A percentile compares a stretch with the other conserved stretches of the same genome.
phyloP scores from a whole-genome alignment of 345 rosid genomes.

The Draba incana region DNA sequence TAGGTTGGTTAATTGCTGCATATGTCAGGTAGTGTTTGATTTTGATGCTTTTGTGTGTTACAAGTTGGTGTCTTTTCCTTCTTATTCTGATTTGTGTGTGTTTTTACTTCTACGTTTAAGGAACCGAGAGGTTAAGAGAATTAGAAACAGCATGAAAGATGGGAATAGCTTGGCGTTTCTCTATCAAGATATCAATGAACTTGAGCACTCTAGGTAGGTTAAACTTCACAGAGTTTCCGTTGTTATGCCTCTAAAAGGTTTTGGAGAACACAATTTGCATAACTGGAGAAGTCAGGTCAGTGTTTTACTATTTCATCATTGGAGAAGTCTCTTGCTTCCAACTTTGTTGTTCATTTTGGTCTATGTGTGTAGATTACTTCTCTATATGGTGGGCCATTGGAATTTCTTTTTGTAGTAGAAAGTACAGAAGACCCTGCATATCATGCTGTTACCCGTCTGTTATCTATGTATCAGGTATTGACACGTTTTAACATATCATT shows the following conservation, averaged over 20 bases:
- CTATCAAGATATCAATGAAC: conserved; percentile 70
- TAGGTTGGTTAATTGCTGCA: conserved; percentile 93
- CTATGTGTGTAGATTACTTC: conserved; percentile 74
- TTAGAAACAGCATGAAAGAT: conserved; percentile 59
- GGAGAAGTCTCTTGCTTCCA: neutral
- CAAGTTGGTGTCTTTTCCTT: conserved; percentile 10
- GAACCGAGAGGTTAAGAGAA: conserved; percentile 76
- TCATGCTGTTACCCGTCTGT: conserved; percentile 61
- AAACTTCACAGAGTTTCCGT: conserved; percentile 81
- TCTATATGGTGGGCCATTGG: conserved; percentile 96
- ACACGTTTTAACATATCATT: conserved; percentile 10
- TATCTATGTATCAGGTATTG: conserved; percentile 70
- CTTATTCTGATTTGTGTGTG: conserved; percentile 6
- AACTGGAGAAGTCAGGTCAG: conserved; percentile 98
- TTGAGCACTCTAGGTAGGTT: conserved; percentile 86
- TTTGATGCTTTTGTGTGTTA: conserved; percentile 18
- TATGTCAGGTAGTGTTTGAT: conserved; percentile 70
- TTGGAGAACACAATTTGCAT: conserved; percentile 92
- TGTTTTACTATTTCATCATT: conserved; percentile 11
- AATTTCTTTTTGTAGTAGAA: conserved; percentile 89
- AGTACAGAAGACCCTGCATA: conserved; percentile 96
- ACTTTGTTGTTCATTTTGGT: conserved; percentile 9
- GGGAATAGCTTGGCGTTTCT: conserved; percentile 95
- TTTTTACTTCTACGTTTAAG: conserved; percentile 42
- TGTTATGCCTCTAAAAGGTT: conserved; percentile 96